Evolutionary conservation across 257 asterid genomes (phyloP).

Genomic region (Eustoma russellianum): DNA sequence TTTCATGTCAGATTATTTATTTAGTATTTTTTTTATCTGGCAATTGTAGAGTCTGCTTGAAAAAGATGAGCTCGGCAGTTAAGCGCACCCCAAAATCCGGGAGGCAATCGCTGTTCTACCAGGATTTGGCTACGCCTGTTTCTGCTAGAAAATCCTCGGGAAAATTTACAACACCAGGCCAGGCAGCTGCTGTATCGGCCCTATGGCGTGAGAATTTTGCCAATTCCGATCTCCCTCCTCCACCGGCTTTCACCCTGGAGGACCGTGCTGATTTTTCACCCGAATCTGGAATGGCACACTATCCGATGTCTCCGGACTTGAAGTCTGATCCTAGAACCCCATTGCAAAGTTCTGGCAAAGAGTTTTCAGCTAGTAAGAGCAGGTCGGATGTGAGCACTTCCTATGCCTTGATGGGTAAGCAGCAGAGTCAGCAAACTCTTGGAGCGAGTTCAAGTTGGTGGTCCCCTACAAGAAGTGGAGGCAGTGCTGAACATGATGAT

Average conservation of each 20-base stretch:
- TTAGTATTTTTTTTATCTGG: neutral
- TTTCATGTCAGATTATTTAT: neutral
- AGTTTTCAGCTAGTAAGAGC: constrained; percentile 56
- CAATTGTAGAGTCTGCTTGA: neutral
- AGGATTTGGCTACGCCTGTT: constrained; percentile 80
- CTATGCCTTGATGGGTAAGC: constrained; percentile 45
- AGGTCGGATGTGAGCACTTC: constrained; percentile 71
- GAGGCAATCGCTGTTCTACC: constrained; percentile 74
- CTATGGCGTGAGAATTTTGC: constrained; percentile 90
- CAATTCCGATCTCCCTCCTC: constrained; percentile 87
- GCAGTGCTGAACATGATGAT: constrained; percentile 66
- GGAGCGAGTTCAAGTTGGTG: constrained; percentile 52
- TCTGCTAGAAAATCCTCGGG: constrained; percentile 65
- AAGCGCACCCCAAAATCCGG: constrained; percentile 71
- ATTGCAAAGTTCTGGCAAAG: constrained; percentile 35
- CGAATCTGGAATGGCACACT: constrained; percentile 61
- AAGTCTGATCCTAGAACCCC: constrained; percentile 73
- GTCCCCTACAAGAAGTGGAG: constrained; percentile 69
- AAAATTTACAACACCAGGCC: constrained; percentile 67
- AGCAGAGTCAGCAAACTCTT: constrained; percentile 53
- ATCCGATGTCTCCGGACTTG: constrained; percentile 59
- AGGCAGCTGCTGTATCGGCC: constrained; percentile 95
- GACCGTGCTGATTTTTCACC: constrained; percentile 74
- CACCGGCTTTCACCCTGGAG: constrained; percentile 80
- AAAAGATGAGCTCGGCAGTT: constrained; percentile 44